Evolutionary conservation across 805 yeast genomes (phyloP).

Genomic region (Pichia nanzhaoensis): DNA sequence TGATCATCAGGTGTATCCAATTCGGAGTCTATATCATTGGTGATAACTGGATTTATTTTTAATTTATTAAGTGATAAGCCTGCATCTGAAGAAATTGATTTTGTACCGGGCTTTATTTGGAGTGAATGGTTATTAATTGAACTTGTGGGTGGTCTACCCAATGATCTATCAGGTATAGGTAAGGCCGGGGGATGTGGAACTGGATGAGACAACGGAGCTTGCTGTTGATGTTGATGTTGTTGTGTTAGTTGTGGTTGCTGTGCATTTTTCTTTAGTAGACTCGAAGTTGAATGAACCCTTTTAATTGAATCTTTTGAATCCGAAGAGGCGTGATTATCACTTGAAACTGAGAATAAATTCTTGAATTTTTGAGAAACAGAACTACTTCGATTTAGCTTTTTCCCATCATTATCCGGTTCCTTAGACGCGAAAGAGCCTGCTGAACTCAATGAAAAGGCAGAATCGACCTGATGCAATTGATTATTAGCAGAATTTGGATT

Average conservation of each 20-base stretch:
- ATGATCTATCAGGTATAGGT: slow-evolving; percentile 17
- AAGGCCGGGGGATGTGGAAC: slow-evolving; percentile 1
- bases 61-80: background rate
- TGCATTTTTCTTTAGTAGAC: background rate
- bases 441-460: slow-evolving; percentile 1
- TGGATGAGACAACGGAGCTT: slow-evolving; percentile 1
- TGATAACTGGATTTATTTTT: background rate
- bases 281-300: slow-evolving; percentile 5
- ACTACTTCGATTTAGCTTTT: slow-evolving; percentile 18
- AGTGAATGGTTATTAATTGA: background rate
- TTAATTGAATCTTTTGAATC: background rate
- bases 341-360: slow-evolving; percentile 19
- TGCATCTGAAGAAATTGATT: background rate
- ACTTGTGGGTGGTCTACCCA: slow-evolving; percentile 6
- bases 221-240: slow-evolving; percentile 1
- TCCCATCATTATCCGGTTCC: background rate
- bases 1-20: slow-evolving; percentile 4
- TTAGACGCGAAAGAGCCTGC: background rate
- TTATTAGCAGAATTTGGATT: background rate
- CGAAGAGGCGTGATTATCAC: background rate
- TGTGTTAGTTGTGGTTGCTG: background rate
- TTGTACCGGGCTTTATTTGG: background rate
- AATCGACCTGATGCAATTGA: background rate
- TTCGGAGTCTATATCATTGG: slow-evolving; percentile 9
- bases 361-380: slow-evolving; percentile 29